phyloP scores from a whole-genome alignment of 441 rosid species.

The Viola pubescens region DNA sequence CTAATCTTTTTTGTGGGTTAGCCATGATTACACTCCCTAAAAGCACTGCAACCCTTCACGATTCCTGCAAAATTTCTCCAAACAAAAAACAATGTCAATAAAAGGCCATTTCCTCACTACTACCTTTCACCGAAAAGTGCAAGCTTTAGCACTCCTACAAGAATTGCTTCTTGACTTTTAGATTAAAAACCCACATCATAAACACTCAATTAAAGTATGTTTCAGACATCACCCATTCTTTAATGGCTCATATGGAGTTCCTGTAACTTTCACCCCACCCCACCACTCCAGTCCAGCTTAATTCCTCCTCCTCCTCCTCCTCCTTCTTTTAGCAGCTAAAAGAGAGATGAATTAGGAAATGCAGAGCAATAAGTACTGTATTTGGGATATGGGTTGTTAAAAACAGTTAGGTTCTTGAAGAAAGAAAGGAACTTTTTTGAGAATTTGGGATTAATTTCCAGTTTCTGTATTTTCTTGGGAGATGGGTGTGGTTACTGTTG shows the following conservation, averaged over 20 bases:
- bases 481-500: constrained; percentile 80
- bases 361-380: constrained; percentile 17
- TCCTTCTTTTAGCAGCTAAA: constrained; percentile 6
- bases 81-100: constrained; percentile 19
- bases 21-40: constrained; percentile 56
- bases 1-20: constrained; percentile 21
- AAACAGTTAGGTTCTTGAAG: constrained; percentile 20
- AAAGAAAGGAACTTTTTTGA: constrained; percentile 10
- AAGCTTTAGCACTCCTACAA: constrained; percentile 36
- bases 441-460: constrained; percentile 9
- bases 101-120: constrained; percentile 18
- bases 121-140: constrained; percentile 83
- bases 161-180: constrained; percentile 46
- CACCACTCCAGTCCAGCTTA: constrained; percentile 1
- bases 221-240: constrained; percentile 29
- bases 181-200: constrained; percentile 25
- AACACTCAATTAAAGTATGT: constrained; percentile 31
- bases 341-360: constrained; percentile 5
- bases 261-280: constrained; percentile 30
- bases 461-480: constrained; percentile 14
- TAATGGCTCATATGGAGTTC: constrained; percentile 38
- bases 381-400: constrained; percentile 18
- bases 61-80: constrained; percentile 38
- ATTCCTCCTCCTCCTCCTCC: constrained; percentile 17
- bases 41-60: constrained; percentile 65